Percentiles rank a stretch among this genome's conserved stretches.
phyloP scores from a whole-genome alignment of 2,329 filamentous ascomycete genomes.

The Apiospora saccharicola region DNA sequence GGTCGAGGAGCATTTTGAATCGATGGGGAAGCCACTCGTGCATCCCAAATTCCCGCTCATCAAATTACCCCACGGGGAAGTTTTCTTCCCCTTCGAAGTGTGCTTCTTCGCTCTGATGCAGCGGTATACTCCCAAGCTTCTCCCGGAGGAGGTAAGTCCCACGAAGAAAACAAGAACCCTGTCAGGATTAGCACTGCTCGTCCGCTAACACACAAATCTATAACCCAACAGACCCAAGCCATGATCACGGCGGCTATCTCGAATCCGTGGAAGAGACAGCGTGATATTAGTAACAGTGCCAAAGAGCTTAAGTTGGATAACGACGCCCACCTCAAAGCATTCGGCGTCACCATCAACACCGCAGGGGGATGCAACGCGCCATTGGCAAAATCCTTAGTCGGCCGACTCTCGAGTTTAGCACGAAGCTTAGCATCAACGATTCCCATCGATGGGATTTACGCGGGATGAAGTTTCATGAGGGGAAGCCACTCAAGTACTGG shows the following conservation, averaged over 20 bases:
- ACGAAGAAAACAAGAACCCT: too few relatives aligned
- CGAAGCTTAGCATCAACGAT: too few relatives aligned
- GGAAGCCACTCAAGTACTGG: too few relatives aligned
- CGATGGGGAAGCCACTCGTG: constrained; percentile 58
- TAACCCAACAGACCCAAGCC: constrained; percentile 66
- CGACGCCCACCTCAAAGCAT: constrained; percentile 75
- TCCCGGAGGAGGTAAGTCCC: constrained; percentile 43
- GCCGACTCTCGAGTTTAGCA: too few relatives aligned
- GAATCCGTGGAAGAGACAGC: constrained; percentile 63
- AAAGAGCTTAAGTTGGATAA: constrained; percentile 72
- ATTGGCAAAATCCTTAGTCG: too few relatives aligned
- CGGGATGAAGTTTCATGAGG: too few relatives aligned
- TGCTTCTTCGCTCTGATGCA: constrained; percentile 62
- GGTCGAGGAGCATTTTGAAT: constrained; percentile 63
- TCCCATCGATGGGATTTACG: too few relatives aligned
- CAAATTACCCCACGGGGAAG: constrained; percentile 57
- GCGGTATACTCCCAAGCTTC: constrained; percentile 69
- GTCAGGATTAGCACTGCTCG: too few relatives aligned
- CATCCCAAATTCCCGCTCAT: constrained; percentile 63
- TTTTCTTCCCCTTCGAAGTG: constrained; percentile 68
- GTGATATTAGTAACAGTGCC: constrained; percentile 74
- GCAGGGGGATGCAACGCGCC: too few relatives aligned
- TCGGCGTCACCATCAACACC: constrained; percentile 73
- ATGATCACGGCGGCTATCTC: constrained; percentile 97
- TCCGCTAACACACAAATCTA: background rate